These are phyloP conservation scores for Lactarius sp. DNA, from an alignment of 768 basidiomycete species.

Conservation along the genomic window DNA sequence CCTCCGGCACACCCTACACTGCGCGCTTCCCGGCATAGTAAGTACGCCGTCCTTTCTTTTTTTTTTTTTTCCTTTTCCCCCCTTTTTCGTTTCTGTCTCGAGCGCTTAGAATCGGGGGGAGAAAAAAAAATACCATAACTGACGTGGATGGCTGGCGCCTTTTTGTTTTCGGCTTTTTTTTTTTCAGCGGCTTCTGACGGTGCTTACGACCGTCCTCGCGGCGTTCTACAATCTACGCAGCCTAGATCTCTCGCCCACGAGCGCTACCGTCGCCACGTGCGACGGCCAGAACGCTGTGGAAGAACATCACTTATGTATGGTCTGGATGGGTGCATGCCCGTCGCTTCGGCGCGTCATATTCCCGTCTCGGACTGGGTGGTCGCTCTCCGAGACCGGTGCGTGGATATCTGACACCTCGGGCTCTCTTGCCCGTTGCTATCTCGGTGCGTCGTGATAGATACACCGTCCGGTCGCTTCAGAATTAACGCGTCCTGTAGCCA, in stretches of 20 bases:
- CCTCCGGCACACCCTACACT: constrained; percentile 60
- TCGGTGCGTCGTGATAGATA: constrained; percentile 7
- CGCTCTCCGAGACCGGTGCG: constrained; percentile 29
- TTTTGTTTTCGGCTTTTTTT: not conserved
- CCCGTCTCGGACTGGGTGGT: constrained; percentile 53
- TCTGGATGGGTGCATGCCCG: constrained; percentile 53
- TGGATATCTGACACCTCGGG: constrained; percentile 16
- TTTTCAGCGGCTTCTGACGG: constrained; percentile 50
- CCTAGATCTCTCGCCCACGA: constrained; percentile 60
- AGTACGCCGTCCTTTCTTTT: constrained; percentile 34
- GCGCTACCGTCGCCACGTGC: constrained; percentile 33
- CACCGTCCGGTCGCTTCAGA: too few relatives aligned
- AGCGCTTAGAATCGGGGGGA: not conserved
- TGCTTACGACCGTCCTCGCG: constrained; percentile 52
- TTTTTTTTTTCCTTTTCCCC: not conserved
- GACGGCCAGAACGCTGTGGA: constrained; percentile 29
- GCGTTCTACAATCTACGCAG: constrained; percentile 45
- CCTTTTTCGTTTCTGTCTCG: too few relatives aligned
- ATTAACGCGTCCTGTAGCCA: not conserved
- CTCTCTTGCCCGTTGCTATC: not conserved
- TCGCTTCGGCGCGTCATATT: constrained; percentile 50
- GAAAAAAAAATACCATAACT: not conserved
- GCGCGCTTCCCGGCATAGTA: constrained; percentile 60
- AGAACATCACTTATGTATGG: constrained; percentile 51
- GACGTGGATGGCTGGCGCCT: not conserved